These are phyloP conservation scores for Venturia nashicola DNA, from an alignment of 2,329 filamentous ascomycete genomes.

Conservation along the genomic window DNA sequence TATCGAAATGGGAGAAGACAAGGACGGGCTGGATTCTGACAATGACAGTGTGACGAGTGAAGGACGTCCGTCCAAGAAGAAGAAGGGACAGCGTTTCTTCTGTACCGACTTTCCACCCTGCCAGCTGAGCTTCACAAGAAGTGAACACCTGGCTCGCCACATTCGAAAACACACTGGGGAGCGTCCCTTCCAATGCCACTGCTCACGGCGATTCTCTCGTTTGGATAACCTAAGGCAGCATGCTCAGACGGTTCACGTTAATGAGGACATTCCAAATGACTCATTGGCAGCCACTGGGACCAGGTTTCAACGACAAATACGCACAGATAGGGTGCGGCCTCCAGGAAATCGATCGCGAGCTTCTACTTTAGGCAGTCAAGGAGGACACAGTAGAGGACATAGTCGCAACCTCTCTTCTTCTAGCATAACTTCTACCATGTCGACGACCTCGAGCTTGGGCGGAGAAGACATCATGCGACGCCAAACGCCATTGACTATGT, in stretches of 20 bases:
- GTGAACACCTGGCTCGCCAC: slow-evolving; percentile 87
- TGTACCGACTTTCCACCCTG: slow-evolving; percentile 93
- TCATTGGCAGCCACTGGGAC: slow-evolving; percentile 88
- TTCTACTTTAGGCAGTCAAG: slow-evolving; percentile 61
- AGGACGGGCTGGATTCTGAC: slow-evolving; percentile 46
- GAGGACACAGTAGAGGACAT: slow-evolving; percentile 38
- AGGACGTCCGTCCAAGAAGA: slow-evolving; percentile 77
- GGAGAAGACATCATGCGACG: slow-evolving; percentile 55
- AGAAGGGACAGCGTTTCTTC: slow-evolving; percentile 92
- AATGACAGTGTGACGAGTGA: slow-evolving; percentile 37
- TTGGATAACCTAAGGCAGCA: slow-evolving; percentile 93
- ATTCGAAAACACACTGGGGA: slow-evolving; percentile 98
- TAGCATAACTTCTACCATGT: slow-evolving; percentile 67
- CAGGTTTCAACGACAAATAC: slow-evolving; percentile 81
- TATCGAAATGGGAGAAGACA: slow-evolving; percentile 63
- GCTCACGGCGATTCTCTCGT: slow-evolving; percentile 80
- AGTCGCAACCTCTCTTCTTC: slow-evolving; percentile 76
- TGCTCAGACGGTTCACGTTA: slow-evolving; percentile 93
- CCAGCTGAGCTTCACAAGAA: slow-evolving; percentile 86
- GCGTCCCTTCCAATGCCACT: slow-evolving; percentile 93
- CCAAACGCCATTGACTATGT: slow-evolving; percentile 75
- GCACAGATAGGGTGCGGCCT: slow-evolving; percentile 72
- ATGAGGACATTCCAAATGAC: slow-evolving; percentile 90
- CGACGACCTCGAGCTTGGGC: slow-evolving; percentile 43
- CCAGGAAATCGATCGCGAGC: slow-evolving; percentile 61